These are phyloP conservation scores for Suhomyces sp. DNA, from an alignment of 805 yeast genomes.

Conservation along the genomic window DNA sequence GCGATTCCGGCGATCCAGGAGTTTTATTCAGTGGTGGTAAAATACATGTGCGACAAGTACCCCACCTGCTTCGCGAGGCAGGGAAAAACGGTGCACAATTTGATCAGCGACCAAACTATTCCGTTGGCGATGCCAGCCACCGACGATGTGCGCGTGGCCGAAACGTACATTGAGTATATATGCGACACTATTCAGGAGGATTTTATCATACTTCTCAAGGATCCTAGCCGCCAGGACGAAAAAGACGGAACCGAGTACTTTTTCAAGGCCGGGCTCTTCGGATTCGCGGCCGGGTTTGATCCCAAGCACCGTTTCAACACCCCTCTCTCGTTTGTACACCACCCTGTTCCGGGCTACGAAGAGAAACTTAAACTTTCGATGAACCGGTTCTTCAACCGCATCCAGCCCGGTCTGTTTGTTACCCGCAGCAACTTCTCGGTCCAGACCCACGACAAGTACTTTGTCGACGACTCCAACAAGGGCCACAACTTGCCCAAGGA, in stretches of 20 bases:
- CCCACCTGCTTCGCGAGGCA: conserved; percentile 34
- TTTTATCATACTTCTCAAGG: conserved; percentile 37
- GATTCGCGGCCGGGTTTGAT: conserved; percentile 45
- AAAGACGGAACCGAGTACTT: conserved; percentile 35
- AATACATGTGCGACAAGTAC: conserved; percentile 36
- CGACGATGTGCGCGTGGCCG: conserved; percentile 8
- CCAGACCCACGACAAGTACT: conserved; percentile 34
- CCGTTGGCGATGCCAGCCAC: conserved; percentile 12
- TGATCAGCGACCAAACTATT: conserved; percentile 23
- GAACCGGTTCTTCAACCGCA: conserved; percentile 39
- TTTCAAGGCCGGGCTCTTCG: conserved; percentile 44
- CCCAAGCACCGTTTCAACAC: conserved; percentile 36
- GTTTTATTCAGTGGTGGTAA: conserved; percentile 28
- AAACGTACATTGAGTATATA: conserved; percentile 21
- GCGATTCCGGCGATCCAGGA: conserved; percentile 35
- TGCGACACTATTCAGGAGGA: conserved; percentile 39
- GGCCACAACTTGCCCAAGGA: conserved; percentile 35
- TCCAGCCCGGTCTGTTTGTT: conserved; percentile 37
- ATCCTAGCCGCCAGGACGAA: conserved; percentile 25
- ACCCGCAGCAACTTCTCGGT: conserved; percentile 41
- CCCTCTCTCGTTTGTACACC: conserved; percentile 38
- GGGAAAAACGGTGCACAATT: conserved; percentile 14
- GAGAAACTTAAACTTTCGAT: conserved; percentile 36
- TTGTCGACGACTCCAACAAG: conserved; percentile 39
- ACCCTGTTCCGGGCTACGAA: conserved; percentile 43